These are phyloP conservation scores for Rhododendron henanense DNA, from an alignment of 148 eudicot genomes.

Conservation along the genomic window DNA sequence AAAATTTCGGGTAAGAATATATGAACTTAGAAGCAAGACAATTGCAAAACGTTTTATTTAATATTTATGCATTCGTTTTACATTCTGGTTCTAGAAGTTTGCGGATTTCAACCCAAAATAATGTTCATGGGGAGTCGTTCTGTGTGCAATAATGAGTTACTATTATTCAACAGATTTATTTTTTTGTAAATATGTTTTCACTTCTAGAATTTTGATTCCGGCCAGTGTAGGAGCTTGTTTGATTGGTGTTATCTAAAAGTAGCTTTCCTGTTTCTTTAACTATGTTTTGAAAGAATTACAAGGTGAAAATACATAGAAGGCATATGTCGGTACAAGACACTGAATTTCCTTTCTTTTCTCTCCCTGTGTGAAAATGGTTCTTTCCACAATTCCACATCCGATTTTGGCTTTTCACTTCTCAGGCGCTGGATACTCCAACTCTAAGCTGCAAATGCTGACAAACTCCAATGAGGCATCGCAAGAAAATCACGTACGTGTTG, in stretches of 20 bases:
- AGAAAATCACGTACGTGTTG: constrained; percentile 35
- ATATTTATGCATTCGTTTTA: no score
- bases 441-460: constrained; percentile 24
- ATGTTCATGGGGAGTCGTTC: neutral
- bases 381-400: neutral
- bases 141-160: neutral
- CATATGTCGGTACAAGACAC: neutral
- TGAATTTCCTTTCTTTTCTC: neutral
- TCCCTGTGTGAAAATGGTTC: neutral
- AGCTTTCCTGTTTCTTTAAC: neutral
- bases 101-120: neutral
- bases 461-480: constrained; percentile 27
- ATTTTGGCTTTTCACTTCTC: constrained; percentile 4
- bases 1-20: constrained; percentile 47
- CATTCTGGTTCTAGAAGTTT: neutral
- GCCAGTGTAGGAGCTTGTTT: neutral
- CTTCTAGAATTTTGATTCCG: neutral
- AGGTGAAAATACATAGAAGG: neutral
- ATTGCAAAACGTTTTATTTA: neutral
- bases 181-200: neutral
- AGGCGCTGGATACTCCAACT: constrained; percentile 46
- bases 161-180: neutral
- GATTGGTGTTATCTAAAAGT: neutral
- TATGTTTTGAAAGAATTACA: neutral
- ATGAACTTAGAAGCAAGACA: neutral